Conservation (phyloP, 164 flowering plant genomes). For the Vitis rotundifolia region DNA sequence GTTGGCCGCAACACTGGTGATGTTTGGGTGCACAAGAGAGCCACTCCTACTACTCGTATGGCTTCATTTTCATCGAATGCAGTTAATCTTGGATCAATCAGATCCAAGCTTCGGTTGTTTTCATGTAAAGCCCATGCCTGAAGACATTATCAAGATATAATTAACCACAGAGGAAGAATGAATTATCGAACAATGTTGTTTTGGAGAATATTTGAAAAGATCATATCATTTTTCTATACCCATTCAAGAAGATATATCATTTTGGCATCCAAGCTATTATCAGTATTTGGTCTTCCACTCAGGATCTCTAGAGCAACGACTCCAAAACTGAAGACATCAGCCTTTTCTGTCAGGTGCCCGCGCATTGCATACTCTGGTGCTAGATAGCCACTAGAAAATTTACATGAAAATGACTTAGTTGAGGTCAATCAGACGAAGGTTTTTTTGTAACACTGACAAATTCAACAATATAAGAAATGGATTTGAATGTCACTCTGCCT, state of each 20-base stretch:
- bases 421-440: too few relatives aligned
- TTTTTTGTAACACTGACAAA: too few relatives aligned
- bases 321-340: slow-evolving; percentile 28
- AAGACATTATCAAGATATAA: not conserved
- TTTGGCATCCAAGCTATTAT: slow-evolving; percentile 10
- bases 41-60: slow-evolving; percentile 34
- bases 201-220: not conserved
- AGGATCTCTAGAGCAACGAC: slow-evolving; percentile 25
- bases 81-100: slow-evolving; percentile 36
- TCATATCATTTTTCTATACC: slow-evolving; percentile 11
- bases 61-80: slow-evolving; percentile 39
- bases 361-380: slow-evolving; percentile 35
- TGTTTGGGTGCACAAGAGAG: slow-evolving; percentile 55
- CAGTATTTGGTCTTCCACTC: slow-evolving; percentile 27
- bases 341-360: slow-evolving; percentile 29
- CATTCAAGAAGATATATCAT: slow-evolving; percentile 27
- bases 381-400: slow-evolving; percentile 24
- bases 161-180: too few relatives aligned
- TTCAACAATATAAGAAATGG: too few relatives aligned
- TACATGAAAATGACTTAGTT: not conserved
- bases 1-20: slow-evolving; percentile 44
- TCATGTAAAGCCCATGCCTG: slow-evolving; percentile 60
- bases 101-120: slow-evolving; percentile 29
- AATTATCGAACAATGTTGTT: too few relatives aligned
- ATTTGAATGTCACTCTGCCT: not conserved